Evolutionary conservation across 2,329 filamentous ascomycete species (phyloP), one percentile per base, ranked within the genome.

Genomic region (Penicillium sp.): DNA sequence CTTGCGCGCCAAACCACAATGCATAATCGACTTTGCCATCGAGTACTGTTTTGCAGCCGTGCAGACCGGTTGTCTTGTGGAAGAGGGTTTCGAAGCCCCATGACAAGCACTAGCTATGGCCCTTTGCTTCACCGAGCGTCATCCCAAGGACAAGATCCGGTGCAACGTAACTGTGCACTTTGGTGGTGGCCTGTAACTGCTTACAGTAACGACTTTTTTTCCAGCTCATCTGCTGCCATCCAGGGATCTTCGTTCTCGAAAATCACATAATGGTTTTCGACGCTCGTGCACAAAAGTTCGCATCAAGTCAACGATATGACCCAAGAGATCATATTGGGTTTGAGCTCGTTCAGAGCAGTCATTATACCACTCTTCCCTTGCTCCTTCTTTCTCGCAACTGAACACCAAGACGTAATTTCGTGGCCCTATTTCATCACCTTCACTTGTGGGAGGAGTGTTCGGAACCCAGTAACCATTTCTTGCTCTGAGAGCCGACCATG

Each of bases 261-360:
- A 19, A 18, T 37, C 23, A 42, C 24, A 24, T 31, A 39, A 18
- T 39, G 13, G 36, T 39, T 39, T 18, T 39, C 36, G 18, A 39
- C 31, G 36, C 34, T 23, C 36, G 14, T 46, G 13, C 23, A 39
- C 9, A 52, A 21, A 31, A n/a, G 40, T 51, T 37, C 29, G 48
- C 16, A 45, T 31, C 48, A 40, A 51, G 31, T 37, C 48, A 37
- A 51, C 31, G 19, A 51, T 51, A 51, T 51, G 48, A 10, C 48
- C 48, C 14, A 51, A 28, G 7, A 34, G 23, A 13, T 45, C 48
- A 16, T 45, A 51, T n/a, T 51, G 37, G 11, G 28, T 45, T 19
- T 45, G 29, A 31, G 48, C 39, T 7, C 40, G 48, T 16, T 36
- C 21, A 13, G 40, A n/a, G 14, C 44, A 51, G 9, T 51, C 39